phyloP scores from a whole-genome alignment of 331 rosid genomes.

The Rosa hybrid region DNA sequence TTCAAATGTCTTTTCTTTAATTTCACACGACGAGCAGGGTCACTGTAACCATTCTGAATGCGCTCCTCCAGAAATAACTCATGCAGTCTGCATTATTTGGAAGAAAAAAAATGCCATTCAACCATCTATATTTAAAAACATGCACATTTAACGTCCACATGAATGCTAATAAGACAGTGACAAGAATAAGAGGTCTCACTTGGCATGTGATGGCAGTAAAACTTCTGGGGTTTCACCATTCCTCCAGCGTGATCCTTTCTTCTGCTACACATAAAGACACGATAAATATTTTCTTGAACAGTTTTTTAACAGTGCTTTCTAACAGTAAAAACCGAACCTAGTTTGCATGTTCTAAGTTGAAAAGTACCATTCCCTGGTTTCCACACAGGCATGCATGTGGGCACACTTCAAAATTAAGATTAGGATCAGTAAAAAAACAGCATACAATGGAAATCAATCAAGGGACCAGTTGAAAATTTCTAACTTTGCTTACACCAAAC shows the following conservation, averaged over 20 bases:
- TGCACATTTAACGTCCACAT: conserved; percentile 21
- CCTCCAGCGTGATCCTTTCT: conserved; percentile 62
- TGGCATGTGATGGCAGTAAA: conserved; percentile 62
- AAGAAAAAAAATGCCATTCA: conserved; percentile 19
- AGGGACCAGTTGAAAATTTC: neutral
- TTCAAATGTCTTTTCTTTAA: conserved; percentile 73
- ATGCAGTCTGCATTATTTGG: conserved; percentile 64
- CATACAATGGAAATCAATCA: neutral
- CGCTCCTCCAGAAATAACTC: conserved; percentile 87
- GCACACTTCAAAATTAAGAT: neutral
- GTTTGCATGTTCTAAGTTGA: conserved; percentile 10
- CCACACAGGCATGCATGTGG: neutral
- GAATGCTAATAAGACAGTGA: conserved; percentile 27
- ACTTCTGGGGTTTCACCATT: conserved; percentile 67
- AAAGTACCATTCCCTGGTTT: conserved; percentile 1
- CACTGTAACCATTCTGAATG: conserved; percentile 62
- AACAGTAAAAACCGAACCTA: neutral
- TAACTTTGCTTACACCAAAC: neutral
- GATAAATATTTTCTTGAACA: conserved; percentile 7
- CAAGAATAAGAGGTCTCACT: conserved; percentile 59
- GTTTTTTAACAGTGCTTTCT: conserved; percentile 16
- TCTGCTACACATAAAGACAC: conserved; percentile 47
- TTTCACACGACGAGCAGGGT: conserved; percentile 78
- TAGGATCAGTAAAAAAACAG: neutral
- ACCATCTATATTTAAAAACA: conserved; percentile 19